phyloP scores from a whole-genome alignment of 1,284 basidiomycete genomes.

The Ustilago cynodontis region DNA sequence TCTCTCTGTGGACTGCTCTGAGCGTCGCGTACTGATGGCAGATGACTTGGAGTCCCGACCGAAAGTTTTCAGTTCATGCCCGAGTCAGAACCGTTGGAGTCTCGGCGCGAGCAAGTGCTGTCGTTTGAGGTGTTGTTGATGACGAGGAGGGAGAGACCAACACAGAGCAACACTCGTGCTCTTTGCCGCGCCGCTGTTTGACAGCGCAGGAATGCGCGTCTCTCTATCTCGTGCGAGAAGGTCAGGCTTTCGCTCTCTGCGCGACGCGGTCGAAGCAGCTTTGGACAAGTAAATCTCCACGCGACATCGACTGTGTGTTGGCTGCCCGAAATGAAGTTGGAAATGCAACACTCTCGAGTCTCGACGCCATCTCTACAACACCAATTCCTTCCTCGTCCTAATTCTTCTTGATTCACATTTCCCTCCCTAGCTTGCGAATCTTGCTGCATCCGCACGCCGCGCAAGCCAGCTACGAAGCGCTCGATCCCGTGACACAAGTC shows the following conservation, averaged over 20 bases:
- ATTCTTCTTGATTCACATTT: neutral
- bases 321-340: neutral
- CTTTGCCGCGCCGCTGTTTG: neutral
- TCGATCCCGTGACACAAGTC: too few relatives aligned
- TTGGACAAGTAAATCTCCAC: neutral
- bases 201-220: neutral
- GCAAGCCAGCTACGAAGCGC: neutral
- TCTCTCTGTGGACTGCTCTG: neutral
- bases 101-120: neutral
- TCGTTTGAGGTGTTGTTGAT: neutral
- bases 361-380: constrained; percentile 5
- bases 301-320: constrained; percentile 4
- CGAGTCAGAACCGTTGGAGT: neutral
- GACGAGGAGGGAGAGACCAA: constrained; percentile 2
- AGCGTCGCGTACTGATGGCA: too few relatives aligned
- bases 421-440: neutral
- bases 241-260: neutral
- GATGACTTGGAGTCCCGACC: too few relatives aligned
- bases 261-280: constrained; percentile 8
- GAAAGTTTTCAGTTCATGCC: too few relatives aligned
- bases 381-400: neutral
- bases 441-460: neutral
- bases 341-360: neutral
- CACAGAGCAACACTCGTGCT: constrained; percentile 5
- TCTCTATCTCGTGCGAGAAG: neutral